These are phyloP conservation scores for Cladophialophora psammophila DNA, from an alignment of 2,329 filamentous ascomycete species.

Conservation along the genomic window DNA sequence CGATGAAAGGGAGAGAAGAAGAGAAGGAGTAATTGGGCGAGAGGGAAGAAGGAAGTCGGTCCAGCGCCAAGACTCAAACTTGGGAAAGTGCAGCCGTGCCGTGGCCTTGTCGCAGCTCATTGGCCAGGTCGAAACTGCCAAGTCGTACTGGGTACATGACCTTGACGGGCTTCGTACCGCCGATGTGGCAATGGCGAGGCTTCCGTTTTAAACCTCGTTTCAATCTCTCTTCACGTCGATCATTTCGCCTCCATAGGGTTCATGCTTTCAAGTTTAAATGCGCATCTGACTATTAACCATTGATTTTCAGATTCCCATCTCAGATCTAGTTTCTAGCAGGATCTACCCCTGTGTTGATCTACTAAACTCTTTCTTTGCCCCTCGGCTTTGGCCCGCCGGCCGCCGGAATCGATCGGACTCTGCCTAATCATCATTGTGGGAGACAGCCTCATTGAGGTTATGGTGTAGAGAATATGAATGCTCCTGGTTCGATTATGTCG, in stretches of 20 bases:
- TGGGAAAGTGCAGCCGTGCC: slow-evolving; percentile 32
- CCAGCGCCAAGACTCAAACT: slow-evolving; percentile 3
- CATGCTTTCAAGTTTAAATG: slow-evolving; percentile 4
- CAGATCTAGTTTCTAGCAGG: background rate
- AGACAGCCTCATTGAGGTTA: background rate
- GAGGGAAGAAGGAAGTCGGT: slow-evolving; percentile 8
- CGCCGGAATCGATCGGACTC: background rate
- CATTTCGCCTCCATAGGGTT: slow-evolving; percentile 5
- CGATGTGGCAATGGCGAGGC: background rate
- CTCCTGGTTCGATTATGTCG: background rate
- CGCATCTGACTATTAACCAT: background rate
- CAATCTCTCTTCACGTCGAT: background rate
- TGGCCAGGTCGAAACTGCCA: background rate
- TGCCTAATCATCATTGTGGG: background rate
- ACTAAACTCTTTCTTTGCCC: background rate
- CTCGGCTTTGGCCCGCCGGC: background rate
- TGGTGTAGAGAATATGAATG: background rate
- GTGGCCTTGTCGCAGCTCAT: background rate
- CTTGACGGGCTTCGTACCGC: background rate
- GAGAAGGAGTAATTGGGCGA: slow-evolving; percentile 7
- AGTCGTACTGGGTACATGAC: slow-evolving; percentile 10
- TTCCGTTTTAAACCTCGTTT: background rate
- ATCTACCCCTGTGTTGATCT: background rate
- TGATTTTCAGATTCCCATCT: slow-evolving; percentile 12
- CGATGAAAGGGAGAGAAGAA: slow-evolving; percentile 24